Evolutionary conservation across 495 filamentous ascomycete genomes (phyloP), one percentile per base, ranked within the genome.

Genomic region (Penicillium canescens): DNA sequence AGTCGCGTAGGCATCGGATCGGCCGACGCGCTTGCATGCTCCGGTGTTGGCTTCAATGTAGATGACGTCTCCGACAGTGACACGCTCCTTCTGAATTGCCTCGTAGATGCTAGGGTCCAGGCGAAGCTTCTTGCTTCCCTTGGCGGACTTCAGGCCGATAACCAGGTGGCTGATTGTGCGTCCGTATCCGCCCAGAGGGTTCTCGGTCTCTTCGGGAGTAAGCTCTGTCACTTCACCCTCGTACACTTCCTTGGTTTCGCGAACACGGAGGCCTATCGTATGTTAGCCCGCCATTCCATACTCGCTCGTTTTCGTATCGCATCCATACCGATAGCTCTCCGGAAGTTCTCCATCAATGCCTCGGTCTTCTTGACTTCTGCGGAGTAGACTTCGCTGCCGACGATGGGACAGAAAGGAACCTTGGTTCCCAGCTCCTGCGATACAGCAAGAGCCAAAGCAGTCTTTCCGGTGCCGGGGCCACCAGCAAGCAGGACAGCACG

Each of bases 361-460:
- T 98, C 94, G 16, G 94, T 98, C 83, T 98, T 98, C 83, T 97
- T 97, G 52, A 98, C 90, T 72, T 98, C 94, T 36, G 93, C 87
- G 41, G 89, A 93, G 76, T 96, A 98, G 59, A 98, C 86, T 66
- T 98, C 94, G 73, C 92, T 96, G 54, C 91, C 94, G 26, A 95
- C 92, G 61, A 98, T 96, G 33, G 92, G 91, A 66, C 92, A 96
- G 68, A 98, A 98, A 5, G 94, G 94, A 46, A 98, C 95, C 73
- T 96, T 96, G 11, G 92, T 94, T 60, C 94, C 94, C 50, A 98
- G 83, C 68, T 97, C 93, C 68, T 96, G 92, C 61, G 88, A 91
- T 57, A 98, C 90, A 40, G 92, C 93, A 43, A 98, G 80, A 20
- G 94, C 94, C 48, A 98, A 84, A 13, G 94, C 94, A 13, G 94